Percentiles rank a stretch among this genome's conserved stretches.
Conservation (phyloP, 2,329 filamentous ascomycete species). For the Fusarium secorum region DNA sequence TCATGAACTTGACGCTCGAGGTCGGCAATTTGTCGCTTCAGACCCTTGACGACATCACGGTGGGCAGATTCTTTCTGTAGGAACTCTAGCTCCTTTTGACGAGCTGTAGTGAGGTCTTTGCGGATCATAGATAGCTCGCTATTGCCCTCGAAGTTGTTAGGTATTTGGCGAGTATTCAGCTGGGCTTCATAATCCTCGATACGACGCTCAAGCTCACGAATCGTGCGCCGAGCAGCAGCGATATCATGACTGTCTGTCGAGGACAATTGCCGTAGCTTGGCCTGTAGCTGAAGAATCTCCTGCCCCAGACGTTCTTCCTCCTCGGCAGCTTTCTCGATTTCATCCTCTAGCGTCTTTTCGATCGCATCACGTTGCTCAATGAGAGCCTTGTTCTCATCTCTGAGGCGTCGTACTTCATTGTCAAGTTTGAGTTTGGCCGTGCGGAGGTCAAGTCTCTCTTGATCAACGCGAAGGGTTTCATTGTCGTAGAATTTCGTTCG, state of each 20-base stretch:
- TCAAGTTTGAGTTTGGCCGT: constrained; percentile 74
- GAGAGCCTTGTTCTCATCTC: constrained; percentile 68
- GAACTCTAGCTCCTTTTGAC: constrained; percentile 71
- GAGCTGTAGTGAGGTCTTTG: constrained; percentile 67
- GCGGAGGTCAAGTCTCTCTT: constrained; percentile 73
- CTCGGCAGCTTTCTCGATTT: constrained; percentile 70
- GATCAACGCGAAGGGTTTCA: constrained; percentile 68
- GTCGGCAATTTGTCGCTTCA: constrained; percentile 71
- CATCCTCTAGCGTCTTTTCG: constrained; percentile 70
- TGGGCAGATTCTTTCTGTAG: constrained; percentile 71
- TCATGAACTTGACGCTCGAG: constrained; percentile 75
- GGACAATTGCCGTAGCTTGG: constrained; percentile 54
- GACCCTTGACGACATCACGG: constrained; percentile 67
- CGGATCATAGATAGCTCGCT: constrained; percentile 68
- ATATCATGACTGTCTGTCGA: constrained; percentile 62
- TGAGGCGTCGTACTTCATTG: constrained; percentile 69
- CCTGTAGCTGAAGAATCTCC: constrained; percentile 62
- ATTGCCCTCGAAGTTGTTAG: constrained; percentile 52
- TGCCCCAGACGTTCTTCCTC: constrained; percentile 70
- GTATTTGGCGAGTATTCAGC: constrained; percentile 46
- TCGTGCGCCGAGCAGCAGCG: constrained; percentile 66
- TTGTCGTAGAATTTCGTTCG: constrained; percentile 63
- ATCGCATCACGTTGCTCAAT: constrained; percentile 64
- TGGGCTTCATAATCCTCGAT: constrained; percentile 62
- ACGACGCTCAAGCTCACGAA: constrained; percentile 70